Evolutionary conservation across 768 basidiomycete genomes (phyloP).

Genomic region (Mycena indigotica): DNA sequence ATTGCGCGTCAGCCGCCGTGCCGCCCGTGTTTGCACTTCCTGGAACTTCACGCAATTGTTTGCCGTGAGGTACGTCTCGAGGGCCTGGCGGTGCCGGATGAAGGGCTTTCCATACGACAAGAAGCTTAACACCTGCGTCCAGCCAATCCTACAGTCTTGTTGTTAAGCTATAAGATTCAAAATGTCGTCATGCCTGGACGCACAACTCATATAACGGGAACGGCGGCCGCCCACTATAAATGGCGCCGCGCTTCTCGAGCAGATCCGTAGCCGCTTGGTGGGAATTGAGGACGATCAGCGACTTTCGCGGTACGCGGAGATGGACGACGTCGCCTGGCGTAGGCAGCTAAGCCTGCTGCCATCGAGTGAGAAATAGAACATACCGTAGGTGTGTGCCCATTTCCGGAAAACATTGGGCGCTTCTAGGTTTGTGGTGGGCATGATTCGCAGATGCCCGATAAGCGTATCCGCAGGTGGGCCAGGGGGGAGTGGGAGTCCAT

Average conservation of each 20-base stretch:
- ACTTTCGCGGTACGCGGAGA: not conserved
- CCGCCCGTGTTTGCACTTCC: not conserved
- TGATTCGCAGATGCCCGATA: not conserved
- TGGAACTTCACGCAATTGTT: not conserved
- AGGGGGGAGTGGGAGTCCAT: not conserved
- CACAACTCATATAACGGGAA: constrained; percentile 2
- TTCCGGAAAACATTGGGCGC: not conserved
- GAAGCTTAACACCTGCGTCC: not conserved
- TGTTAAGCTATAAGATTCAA: not conserved
- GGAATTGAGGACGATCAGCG: not conserved
- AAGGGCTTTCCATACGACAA: not conserved
- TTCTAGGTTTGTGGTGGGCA: not conserved
- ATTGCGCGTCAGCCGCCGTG: not conserved
- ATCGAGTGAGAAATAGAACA: not conserved
- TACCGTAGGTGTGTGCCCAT: not conserved
- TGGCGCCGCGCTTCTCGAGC: not conserved
- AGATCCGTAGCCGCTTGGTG: not conserved
- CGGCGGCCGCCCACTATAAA: not conserved
- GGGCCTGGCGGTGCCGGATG: not conserved
- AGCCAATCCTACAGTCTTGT: not conserved
- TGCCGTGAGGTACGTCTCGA: not conserved
- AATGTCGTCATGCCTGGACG: not conserved
- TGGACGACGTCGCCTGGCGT: not conserved
- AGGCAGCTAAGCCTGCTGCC: not conserved
- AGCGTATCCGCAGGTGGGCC: not conserved